These are phyloP conservation scores for Nannochloropsis salina DNA, from an alignment of 108 stramenopile species.

Conservation along the genomic window DNA sequence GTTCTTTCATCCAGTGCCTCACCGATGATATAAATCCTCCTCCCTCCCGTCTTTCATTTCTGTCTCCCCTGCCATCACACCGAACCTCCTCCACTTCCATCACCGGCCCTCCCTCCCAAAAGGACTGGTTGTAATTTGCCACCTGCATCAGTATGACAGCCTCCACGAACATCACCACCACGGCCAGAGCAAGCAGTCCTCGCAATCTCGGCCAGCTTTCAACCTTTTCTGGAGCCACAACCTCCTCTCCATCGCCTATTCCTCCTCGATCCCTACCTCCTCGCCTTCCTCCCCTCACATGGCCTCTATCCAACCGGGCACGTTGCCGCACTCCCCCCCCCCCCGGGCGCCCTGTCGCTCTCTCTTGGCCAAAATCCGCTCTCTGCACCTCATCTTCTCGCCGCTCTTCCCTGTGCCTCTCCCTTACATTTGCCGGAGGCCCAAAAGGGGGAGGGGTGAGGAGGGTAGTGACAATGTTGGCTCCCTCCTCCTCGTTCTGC, in stretches of 20 bases:
- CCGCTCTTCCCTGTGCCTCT: background rate
- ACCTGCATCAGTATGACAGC: background rate
- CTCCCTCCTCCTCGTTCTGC: background rate
- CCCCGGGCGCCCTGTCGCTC: no score
- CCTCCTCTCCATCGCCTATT: background rate
- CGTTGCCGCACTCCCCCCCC: no score
- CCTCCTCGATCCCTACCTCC: background rate
- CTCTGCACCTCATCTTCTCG: background rate
- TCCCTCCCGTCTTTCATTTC: background rate
- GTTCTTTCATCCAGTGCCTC: background rate
- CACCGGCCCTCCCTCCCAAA: background rate
- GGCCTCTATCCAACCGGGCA: no score
- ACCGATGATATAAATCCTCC: background rate
- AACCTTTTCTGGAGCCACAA: background rate
- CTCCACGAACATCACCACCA: background rate
- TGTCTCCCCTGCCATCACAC: background rate
- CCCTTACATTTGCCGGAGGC: background rate
- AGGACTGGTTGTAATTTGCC: background rate
- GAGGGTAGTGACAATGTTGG: background rate
- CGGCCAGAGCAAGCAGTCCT: background rate
- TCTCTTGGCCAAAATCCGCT: background rate
- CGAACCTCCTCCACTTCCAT: background rate
- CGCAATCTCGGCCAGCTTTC: background rate
- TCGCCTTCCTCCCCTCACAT: background rate
- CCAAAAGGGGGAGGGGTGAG: background rate